Percentiles rank a stretch among this genome's conserved stretches.
phyloP scores from a whole-genome alignment of 768 basidiomycete genomes.

The Trametes maxima region DNA sequence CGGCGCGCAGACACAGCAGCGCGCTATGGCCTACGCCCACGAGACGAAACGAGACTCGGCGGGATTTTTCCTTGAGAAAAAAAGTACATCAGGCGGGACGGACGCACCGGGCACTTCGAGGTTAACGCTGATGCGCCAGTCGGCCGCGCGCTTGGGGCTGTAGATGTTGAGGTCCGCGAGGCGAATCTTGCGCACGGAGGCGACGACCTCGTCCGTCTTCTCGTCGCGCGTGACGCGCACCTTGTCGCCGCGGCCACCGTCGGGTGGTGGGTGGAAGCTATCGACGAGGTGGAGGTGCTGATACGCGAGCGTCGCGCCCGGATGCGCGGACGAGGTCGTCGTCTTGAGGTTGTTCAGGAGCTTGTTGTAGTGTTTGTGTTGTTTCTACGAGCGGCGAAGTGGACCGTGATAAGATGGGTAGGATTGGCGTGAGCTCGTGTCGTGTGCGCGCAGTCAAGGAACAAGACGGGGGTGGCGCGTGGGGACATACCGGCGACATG shows the following conservation, averaged over 20 bases:
- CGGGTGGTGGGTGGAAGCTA: slow-evolving; percentile 63
- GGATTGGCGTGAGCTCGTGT: slow-evolving; percentile 1
- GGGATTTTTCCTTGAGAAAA: not conserved
- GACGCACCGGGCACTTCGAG: slow-evolving; percentile 83
- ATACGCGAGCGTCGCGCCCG: slow-evolving; percentile 67
- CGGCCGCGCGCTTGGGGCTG: slow-evolving; percentile 78
- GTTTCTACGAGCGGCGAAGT: slow-evolving; percentile 48
- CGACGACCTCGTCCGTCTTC: slow-evolving; percentile 64
- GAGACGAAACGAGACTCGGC: not conserved
- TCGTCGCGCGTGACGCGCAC: slow-evolving; percentile 86
- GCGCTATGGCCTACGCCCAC: no score
- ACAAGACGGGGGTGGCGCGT: slow-evolving; percentile 2
- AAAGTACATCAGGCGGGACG: not conserved
- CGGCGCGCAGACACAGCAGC: not conserved
- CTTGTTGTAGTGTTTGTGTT: slow-evolving; percentile 86
- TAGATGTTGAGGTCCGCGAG: slow-evolving; percentile 88
- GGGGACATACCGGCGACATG: slow-evolving; percentile 72
- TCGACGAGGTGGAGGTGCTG: slow-evolving; percentile 79
- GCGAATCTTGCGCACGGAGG: slow-evolving; percentile 77
- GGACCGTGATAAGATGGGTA: no score
- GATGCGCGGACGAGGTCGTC: slow-evolving; percentile 54
- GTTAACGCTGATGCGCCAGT: slow-evolving; percentile 94
- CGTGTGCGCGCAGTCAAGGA: not conserved
- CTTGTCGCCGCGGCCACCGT: slow-evolving; percentile 48
- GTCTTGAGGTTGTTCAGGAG: slow-evolving; percentile 83